Evolutionary conservation across 2,329 filamentous ascomycete species (phyloP).

Genomic region (Aspergillus nomiae): DNA sequence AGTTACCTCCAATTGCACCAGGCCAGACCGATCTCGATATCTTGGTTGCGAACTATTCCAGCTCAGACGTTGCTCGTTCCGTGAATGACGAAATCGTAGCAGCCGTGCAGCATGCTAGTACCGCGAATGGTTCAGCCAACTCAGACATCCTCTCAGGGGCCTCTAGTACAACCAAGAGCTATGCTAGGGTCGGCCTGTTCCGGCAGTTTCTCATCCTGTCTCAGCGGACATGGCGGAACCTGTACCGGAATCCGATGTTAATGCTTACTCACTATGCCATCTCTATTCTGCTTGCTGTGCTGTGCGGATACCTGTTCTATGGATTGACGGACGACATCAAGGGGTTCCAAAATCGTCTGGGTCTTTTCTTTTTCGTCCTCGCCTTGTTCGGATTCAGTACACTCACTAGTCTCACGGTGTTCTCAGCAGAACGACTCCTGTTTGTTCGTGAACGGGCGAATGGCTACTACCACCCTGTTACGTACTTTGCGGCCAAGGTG

Average conservation of each 20-base stretch:
- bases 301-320: conserved; percentile 95
- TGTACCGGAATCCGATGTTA: conserved; percentile 95
- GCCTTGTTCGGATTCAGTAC: conserved; percentile 97
- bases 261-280: conserved; percentile 99
- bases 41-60: conserved; percentile 73
- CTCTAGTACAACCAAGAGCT: conserved; percentile 70
- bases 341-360: conserved; percentile 95
- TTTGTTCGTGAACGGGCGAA: conserved; percentile 95
- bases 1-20: conserved; percentile 60
- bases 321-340: conserved; percentile 93
- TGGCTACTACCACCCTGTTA: conserved; percentile 90
- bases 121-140: conserved; percentile 67
- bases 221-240: conserved; percentile 89
- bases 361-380: conserved; percentile 95
- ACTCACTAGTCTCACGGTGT: conserved; percentile 88
- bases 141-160: conserved; percentile 53
- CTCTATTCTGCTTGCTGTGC: conserved; percentile 88
- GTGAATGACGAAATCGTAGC: conserved; percentile 78
- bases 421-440: conserved; percentile 83
- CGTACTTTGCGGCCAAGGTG: conserved; percentile 95
- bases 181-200: conserved; percentile 75
- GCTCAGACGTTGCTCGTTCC: conserved; percentile 73
- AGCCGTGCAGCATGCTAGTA: conserved; percentile 64
- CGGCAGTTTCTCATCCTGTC: conserved; percentile 90
- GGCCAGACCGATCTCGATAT: conserved; percentile 77